Conservation (phyloP, 1,284 basidiomycete species). For the Fomitopsis pinicola region DNA sequence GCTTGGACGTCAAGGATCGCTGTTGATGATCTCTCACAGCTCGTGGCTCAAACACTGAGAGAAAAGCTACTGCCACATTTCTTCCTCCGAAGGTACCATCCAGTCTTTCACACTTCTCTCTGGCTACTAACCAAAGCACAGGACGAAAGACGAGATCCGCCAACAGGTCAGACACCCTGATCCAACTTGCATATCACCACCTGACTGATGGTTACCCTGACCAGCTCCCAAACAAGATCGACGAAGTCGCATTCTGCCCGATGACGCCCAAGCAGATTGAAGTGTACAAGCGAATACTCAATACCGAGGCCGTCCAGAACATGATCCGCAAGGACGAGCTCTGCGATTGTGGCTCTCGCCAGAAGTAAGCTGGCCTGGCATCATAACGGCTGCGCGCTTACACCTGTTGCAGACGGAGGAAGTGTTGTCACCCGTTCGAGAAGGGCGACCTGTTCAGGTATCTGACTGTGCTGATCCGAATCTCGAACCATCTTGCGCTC, state of each 20-base stretch:
- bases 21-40: constrained; percentile 24
- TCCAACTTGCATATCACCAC: background rate
- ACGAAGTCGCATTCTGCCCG: constrained; percentile 88
- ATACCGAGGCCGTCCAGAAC: constrained; percentile 57
- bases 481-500: constrained; percentile 81
- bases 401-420: constrained; percentile 44
- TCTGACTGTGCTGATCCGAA: constrained; percentile 75
- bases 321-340: constrained; percentile 62
- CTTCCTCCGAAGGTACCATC: constrained; percentile 65
- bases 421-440: constrained; percentile 61
- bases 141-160: constrained; percentile 80
- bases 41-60: constrained; percentile 55
- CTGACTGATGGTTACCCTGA: background rate
- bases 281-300: constrained; percentile 70
- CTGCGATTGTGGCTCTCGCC: constrained; percentile 65
- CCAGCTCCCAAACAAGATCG: constrained; percentile 77
- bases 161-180: constrained; percentile 43
- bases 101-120: constrained; percentile 3
- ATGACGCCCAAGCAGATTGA: constrained; percentile 61
- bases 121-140: constrained; percentile 22
- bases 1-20: background rate
- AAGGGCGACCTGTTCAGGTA: constrained; percentile 66
- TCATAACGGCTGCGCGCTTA: background rate
- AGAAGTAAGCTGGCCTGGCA: constrained; percentile 38
- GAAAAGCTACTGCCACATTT: constrained; percentile 68